Percentiles rank a stretch among this genome's conserved stretches.
phyloP scores from a whole-genome alignment of 331 rosid species.

The Phaseolus coccineus region DNA sequence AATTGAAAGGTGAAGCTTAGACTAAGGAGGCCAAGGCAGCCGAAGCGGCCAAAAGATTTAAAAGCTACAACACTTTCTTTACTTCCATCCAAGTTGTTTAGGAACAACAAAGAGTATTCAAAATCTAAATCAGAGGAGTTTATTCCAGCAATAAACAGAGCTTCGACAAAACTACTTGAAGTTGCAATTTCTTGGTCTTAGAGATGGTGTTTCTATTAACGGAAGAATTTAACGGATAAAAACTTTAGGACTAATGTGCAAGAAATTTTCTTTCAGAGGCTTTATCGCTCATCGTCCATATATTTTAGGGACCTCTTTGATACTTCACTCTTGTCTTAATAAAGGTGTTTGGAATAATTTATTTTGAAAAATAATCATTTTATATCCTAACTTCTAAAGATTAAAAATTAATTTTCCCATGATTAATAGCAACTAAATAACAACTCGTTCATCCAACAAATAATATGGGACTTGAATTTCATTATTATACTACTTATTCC shows the following conservation, averaged over 20 bases:
- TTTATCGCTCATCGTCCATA: too few relatives aligned
- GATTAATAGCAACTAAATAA: not conserved
- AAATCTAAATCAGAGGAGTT: slow-evolving; percentile 51
- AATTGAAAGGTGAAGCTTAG: slow-evolving; percentile 78
- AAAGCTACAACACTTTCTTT: slow-evolving; percentile 57
- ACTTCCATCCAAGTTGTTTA: slow-evolving; percentile 54
- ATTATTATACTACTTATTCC: slow-evolving; percentile 1
- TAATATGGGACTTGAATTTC: slow-evolving; percentile 16
- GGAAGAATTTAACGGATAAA: too few relatives aligned
- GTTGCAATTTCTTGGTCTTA: too few relatives aligned
- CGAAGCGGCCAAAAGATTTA: slow-evolving; percentile 80
- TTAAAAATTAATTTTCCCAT: not conserved
- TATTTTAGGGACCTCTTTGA: too few relatives aligned
- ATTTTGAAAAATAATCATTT: not conserved
- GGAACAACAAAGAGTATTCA: slow-evolving; percentile 59
- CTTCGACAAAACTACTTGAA: slow-evolving; percentile 5
- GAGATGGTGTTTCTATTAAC: too few relatives aligned
- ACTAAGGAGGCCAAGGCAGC: slow-evolving; percentile 86
- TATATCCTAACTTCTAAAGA: not conserved
- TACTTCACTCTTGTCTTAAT: too few relatives aligned
- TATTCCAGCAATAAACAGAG: slow-evolving; percentile 34
- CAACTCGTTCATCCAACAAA: slow-evolving; percentile 23
- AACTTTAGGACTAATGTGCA: too few relatives aligned
- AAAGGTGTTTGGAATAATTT: not conserved
- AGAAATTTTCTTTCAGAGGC: too few relatives aligned